Base-by-base conservation (phyloP, 345 rosid species). In the Pugionium cornutum region DNA sequence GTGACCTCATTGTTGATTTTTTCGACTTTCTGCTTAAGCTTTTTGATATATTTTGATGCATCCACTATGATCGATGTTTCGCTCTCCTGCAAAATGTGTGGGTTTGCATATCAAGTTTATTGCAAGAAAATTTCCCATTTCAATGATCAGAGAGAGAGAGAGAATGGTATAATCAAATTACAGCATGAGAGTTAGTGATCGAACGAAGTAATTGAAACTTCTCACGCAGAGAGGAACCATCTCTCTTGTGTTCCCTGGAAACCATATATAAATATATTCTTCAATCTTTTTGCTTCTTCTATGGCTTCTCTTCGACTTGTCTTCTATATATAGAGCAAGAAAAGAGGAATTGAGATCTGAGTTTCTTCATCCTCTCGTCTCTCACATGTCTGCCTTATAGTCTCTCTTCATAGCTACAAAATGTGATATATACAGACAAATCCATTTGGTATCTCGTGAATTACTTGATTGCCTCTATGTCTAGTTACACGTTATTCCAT, bases 21-120 rank as follows among this genome's bases (percentile, higher is more conserved):
- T 57, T 81, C 85, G 28, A 89, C 95, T 72, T 86, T 92, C 35
- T 81, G 75, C 77, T 87, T 86, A 35, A 89, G 91, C 70, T 83
- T 86, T 73, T 75, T 64, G 51, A 92, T 92, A 75, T 89, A 89
- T 68, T 86, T 86, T 9, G 97, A 83, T 58, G 98, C 98, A 68
- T 92, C 96, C 11, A 77, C 70, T 45, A 89, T 75, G 78, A 87
- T 82, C 57, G 92, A 81, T 3, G 84, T 80, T 66, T 86, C 77
- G 51, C 70, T 83, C 58, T 77, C 50, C 98, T 92, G 86, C 10
- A 66, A 43, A 58, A 34, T 8, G 18, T 37, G 10, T 9, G 29
- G 0, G 10, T 33, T 9, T 42, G 41, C 45, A 25, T 28, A 62
- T 69, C 11, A 52, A 11, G 26, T 33, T 60, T 37, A 50, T 33